These are phyloP conservation scores for Coelastrella sp. DNA, from an alignment of 139 green algal species.

Conservation along the genomic window DNA sequence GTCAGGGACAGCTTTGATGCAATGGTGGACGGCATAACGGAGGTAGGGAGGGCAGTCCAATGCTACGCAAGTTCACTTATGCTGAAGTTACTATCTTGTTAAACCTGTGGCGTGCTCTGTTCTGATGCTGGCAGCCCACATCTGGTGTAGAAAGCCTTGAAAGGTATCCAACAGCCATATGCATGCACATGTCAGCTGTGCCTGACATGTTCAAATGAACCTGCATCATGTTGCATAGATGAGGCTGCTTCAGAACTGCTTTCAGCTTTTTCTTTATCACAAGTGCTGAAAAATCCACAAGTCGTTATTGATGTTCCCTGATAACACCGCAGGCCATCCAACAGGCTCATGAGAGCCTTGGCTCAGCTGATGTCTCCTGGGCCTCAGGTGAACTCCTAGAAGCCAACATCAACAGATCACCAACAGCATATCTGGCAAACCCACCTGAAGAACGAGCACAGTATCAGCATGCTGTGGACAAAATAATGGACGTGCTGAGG, in stretches of 20 bases:
- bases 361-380: slow-evolving; percentile 60
- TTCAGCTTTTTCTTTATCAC: no score
- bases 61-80: no score
- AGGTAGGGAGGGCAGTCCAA: slow-evolving; percentile 44
- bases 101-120: no score
- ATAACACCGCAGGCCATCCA: slow-evolving; percentile 61
- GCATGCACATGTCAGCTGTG: no score
- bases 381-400: slow-evolving; percentile 65
- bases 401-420: slow-evolving; percentile 86
- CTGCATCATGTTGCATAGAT: no score
- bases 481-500: slow-evolving; percentile 78
- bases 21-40: slow-evolving; percentile 82
- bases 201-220: no score
- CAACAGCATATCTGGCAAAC: slow-evolving; percentile 83
- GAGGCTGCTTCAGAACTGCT: no score
- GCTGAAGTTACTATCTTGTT: no score
- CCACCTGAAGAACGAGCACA: slow-evolving; percentile 66
- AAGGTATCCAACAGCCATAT: no score
- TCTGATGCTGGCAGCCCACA: no score
- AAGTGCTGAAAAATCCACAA: no score
- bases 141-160: no score
- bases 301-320: not conserved
- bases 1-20: slow-evolving; percentile 83
- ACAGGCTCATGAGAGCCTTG: slow-evolving; percentile 74
- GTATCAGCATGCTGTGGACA: slow-evolving; percentile 79